These are phyloP conservation scores for Chloranthus sessilifolius DNA, from an alignment of 164 flowering plant genomes.

Conservation along the genomic window DNA sequence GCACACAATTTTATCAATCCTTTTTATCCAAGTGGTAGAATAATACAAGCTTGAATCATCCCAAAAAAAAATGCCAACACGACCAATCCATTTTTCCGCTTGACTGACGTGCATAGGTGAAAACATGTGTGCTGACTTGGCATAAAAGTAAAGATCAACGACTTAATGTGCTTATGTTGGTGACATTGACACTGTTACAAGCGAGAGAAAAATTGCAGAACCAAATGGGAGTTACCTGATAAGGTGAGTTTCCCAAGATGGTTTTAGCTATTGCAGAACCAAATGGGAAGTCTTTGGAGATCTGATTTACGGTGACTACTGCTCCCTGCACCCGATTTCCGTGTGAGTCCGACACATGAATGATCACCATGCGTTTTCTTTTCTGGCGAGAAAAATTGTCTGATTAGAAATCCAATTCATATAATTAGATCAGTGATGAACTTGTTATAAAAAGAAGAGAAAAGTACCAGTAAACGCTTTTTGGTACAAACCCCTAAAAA, in stretches of 20 bases:
- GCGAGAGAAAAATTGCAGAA: not conserved
- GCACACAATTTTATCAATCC: too few species aligned
- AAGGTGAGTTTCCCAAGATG: slow-evolving; percentile 66
- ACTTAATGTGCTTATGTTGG: too few species aligned
- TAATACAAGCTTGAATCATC: too few species aligned
- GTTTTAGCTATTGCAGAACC: slow-evolving; percentile 85
- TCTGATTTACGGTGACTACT: slow-evolving; percentile 42
- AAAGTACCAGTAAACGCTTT: too few species aligned
- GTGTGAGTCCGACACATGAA: slow-evolving; percentile 54
- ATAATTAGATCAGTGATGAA: not conserved
- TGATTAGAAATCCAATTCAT: slow-evolving; percentile 2
- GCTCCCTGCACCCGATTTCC: slow-evolving; percentile 71
- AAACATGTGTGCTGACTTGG: too few species aligned
- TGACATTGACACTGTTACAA: too few species aligned
- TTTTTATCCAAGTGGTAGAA: too few species aligned
- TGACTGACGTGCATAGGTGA: too few species aligned
- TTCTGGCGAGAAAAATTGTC: slow-evolving; percentile 30
- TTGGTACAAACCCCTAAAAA: not conserved
- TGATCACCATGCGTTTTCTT: slow-evolving; percentile 63
- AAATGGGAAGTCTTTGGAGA: slow-evolving; percentile 81
- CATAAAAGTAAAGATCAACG: too few species aligned
- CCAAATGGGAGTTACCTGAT: slow-evolving; percentile 45
- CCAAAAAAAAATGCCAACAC: too few species aligned
- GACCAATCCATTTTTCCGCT: too few species aligned
- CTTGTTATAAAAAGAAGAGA: not conserved